These are phyloP conservation scores for Leptodontidium sp. DNA, from an alignment of 2,329 filamentous ascomycete species.

Conservation along the genomic window DNA sequence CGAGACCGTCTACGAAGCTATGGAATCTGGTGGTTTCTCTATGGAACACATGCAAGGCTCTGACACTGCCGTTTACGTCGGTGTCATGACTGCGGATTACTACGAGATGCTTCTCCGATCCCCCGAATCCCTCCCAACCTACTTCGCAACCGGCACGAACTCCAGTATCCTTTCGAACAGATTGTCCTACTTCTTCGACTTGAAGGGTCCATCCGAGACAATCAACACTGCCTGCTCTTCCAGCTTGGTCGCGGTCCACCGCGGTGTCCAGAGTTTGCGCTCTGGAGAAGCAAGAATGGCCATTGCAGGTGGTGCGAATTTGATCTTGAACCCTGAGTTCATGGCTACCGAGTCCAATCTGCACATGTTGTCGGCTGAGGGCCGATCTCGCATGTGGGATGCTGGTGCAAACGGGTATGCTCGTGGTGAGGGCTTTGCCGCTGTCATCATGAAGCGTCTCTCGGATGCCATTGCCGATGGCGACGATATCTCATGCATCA, in stretches of 20 bases:
- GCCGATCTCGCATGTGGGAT: constrained; percentile 52
- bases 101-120: constrained; percentile 25
- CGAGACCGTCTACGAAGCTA: constrained; percentile 43
- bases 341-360: constrained; percentile 51
- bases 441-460: constrained; percentile 66
- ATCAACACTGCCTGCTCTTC: constrained; percentile 53
- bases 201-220: constrained; percentile 49
- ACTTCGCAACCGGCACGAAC: constrained; percentile 47
- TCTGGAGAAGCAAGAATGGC: constrained; percentile 31
- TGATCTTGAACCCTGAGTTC: constrained; percentile 30
- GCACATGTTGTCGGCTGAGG: constrained; percentile 46
- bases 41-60: constrained; percentile 29
- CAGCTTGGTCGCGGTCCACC: constrained; percentile 48
- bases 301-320: constrained; percentile 38
- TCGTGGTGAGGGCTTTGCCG: constrained; percentile 61
- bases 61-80: constrained; percentile 45
- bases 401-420: constrained; percentile 36
- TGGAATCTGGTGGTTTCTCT: constrained; percentile 40
- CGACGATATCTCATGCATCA: constrained; percentile 64
- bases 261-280: constrained; percentile 37
- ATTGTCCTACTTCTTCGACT: constrained; percentile 53
- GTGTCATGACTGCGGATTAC: constrained; percentile 42
- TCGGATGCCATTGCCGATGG: constrained; percentile 59
- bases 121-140: constrained; percentile 34
- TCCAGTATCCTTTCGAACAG: constrained; percentile 51